Evolutionary conservation across 192 early-diverging fungal genomes (phyloP), one percentile per base, ranked within the genome.

Genomic region (Diversispora epigaea): DNA sequence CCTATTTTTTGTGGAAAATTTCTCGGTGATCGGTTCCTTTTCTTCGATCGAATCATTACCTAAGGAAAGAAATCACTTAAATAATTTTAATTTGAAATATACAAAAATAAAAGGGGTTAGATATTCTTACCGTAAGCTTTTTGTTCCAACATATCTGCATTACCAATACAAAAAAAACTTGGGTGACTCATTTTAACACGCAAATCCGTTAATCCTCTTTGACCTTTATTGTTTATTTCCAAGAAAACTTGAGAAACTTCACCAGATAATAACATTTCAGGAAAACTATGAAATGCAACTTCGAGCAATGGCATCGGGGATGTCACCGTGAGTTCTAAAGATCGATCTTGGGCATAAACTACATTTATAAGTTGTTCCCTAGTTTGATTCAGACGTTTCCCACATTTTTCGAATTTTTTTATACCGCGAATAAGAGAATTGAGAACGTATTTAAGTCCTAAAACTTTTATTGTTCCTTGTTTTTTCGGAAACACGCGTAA

Each of bases 291-390:
- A 61, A 98, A 91, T 0, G 84, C 62, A 6, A 95, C 84, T 67
- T 96, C 91, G 44, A 97, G 77, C 10, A 93, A 84, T 6, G 97
- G 95, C 90, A 96, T 91, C 3, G 89, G 88, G 0, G 89, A 86
- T 1, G 91, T 91, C 4, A 96, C 91, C 7, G 85, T 78, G 46
- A 99, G 84, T 22, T 86, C 88, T 14, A 97, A 79, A 17, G 89
- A 84, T 40, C 86, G 78, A 49, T 95, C 93, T 10, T 85, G 83
- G n/a, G 90, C 87, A 78, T 95, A 93, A 15, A 86, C 76, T 8
- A 77, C 61, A 2, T 76, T 77, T 71, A 83, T 76, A 25, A 85
- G 86, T 65, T 95, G 89, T 71, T 91, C 87, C 64, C 86, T 84
- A 2, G 93, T 94, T n/a, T 88, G 87, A 77, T 95, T 94, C 15